phyloP scores from a whole-genome alignment of 306 rosid species.

The Dicorynia guianensis region DNA sequence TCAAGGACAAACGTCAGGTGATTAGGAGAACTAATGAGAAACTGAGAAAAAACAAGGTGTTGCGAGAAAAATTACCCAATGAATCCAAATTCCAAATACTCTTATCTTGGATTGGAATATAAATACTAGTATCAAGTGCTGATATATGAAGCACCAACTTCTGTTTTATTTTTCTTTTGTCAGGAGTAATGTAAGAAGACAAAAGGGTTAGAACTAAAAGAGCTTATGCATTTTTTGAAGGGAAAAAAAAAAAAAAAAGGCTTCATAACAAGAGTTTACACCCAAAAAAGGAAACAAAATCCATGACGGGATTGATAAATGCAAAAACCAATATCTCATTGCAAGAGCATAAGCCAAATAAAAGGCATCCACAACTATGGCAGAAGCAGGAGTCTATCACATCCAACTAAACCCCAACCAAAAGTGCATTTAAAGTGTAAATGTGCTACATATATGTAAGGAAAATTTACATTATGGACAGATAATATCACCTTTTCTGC shows the following conservation, averaged over 20 bases:
- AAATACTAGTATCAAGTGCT: constrained; percentile 8
- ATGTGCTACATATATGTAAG: constrained; percentile 27
- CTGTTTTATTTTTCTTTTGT: constrained; percentile 5
- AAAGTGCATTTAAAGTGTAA: constrained; percentile 20
- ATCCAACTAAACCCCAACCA: neutral
- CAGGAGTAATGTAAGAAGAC: neutral
- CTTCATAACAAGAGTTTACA: neutral
- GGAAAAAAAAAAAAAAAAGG: neutral
- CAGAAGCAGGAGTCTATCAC: constrained; percentile 2
- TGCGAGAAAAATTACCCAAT: neutral
- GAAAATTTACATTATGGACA: constrained; percentile 31
- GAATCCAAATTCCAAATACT: constrained; percentile 8
- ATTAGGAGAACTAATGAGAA: neutral
- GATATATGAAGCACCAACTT: constrained; percentile 14
- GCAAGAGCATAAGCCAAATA: constrained; percentile 18
- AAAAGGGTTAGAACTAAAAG: neutral
- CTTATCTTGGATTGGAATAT: neutral
- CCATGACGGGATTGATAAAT: neutral
- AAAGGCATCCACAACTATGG: neutral
- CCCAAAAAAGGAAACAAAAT: constrained; percentile 7
- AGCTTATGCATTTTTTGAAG: neutral
- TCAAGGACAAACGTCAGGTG: too few species aligned
- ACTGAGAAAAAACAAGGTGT: neutral
- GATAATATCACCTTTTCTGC: constrained; percentile 76
- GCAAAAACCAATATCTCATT: constrained; percentile 17